Conservation (phyloP, 805 yeast species). For the Sugiyamaella mastotermitis region DNA sequence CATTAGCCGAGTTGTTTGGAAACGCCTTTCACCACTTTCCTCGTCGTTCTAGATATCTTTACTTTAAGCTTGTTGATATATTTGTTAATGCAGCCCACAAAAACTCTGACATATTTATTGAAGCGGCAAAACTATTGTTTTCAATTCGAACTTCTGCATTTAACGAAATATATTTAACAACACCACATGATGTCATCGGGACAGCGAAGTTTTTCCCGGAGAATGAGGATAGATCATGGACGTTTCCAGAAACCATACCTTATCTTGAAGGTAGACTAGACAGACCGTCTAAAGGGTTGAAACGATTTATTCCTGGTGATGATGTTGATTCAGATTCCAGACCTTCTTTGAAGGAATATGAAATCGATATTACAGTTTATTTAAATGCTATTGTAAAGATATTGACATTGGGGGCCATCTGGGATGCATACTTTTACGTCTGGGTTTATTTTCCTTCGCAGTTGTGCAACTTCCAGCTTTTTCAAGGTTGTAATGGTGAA, state of each 20-base stretch:
- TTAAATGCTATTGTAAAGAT: conserved; percentile 43
- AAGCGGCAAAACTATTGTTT: conserved; percentile 45
- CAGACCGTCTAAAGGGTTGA: conserved; percentile 30
- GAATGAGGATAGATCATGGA: too few species aligned
- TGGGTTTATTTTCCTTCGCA: conserved; percentile 70
- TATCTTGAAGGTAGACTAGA: conserved; percentile 40
- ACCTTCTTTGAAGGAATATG: conserved; percentile 6
- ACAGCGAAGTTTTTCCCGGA: too few species aligned
- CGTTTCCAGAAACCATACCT: conserved; percentile 50
- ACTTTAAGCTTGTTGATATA: conserved; percentile 29
- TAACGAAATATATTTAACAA: conserved; percentile 41
- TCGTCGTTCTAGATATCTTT: conserved; percentile 29
- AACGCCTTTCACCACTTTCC: conserved; percentile 35
- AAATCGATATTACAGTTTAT: conserved; percentile 47
- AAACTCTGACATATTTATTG: conserved; percentile 30
- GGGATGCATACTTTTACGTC: conserved; percentile 66
- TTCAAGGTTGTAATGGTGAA: conserved; percentile 37
- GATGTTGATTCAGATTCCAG: conserved; percentile 21
- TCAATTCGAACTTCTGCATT: conserved; percentile 48
- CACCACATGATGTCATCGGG: conserved; percentile 53
- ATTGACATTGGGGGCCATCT: conserved; percentile 48
- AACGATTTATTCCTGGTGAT: conserved; percentile 13
- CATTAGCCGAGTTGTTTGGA: conserved; percentile 29
- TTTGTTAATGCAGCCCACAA: conserved; percentile 18
- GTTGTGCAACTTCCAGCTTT: conserved; percentile 50